Evolutionary conservation across 2,329 filamentous ascomycete genomes (phyloP).

Genomic region (Colletotrichum sp.): DNA sequence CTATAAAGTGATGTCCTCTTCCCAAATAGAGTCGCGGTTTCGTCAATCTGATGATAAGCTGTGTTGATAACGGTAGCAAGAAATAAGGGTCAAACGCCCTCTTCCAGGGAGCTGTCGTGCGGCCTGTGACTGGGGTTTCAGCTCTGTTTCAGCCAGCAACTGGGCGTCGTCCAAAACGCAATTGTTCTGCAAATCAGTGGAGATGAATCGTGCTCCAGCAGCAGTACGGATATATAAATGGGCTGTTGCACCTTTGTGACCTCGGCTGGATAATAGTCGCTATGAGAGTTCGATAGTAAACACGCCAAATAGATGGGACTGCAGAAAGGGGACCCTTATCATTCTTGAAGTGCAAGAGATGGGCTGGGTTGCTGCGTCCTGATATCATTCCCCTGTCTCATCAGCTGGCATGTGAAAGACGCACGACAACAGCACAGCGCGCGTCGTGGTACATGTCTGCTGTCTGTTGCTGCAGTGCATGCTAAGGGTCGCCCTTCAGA

Average conservation of each 20-base stretch:
- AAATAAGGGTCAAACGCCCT: not conserved
- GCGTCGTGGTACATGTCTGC: not conserved
- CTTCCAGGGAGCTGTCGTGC: not conserved
- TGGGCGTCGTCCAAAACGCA: not conserved
- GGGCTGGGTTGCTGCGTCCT: not conserved
- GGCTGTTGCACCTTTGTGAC: not conserved
- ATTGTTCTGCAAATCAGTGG: not conserved
- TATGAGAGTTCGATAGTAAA: not conserved
- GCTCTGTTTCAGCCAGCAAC: constrained; percentile 12
- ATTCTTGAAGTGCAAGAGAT: not conserved
- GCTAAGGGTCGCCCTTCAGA: not conserved
- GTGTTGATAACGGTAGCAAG: not conserved
- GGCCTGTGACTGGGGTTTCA: constrained; percentile 10
- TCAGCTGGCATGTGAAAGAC: constrained; percentile 11
- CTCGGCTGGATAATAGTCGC: not conserved
- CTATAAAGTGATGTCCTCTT: not conserved
- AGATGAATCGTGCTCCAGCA: not conserved
- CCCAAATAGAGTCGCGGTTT: not conserved
- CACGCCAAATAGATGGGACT: not conserved
- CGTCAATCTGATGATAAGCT: not conserved
- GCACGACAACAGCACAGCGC: not conserved
- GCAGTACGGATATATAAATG: not conserved
- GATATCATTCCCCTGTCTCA: not conserved
- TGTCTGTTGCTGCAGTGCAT: not conserved
- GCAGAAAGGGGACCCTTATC: not conserved